A percentile compares a stretch with the other conserved stretches of the same genome.
Conservation (phyloP, 805 yeast species). For the Ogataea paraovalis region DNA sequence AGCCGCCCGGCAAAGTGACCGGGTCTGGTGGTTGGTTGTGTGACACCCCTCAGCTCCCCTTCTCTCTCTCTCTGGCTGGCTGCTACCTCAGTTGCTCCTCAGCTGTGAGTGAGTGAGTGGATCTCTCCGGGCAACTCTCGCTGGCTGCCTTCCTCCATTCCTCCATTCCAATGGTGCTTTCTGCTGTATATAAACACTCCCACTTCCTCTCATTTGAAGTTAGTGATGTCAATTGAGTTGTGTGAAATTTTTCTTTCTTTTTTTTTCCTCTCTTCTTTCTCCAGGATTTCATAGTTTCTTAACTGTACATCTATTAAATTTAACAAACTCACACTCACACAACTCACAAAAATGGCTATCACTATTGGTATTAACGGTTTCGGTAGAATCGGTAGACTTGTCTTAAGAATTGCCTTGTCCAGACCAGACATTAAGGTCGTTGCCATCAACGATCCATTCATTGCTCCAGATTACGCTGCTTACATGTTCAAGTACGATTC, state of each 20-base stretch:
- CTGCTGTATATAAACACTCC: slow-evolving; percentile 1
- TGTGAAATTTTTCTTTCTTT: not conserved
- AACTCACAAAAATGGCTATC: slow-evolving; percentile 43
- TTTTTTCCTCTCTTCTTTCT: not conserved
- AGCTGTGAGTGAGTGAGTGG: too few relatives aligned
- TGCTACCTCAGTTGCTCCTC: not conserved
- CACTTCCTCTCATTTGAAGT: not conserved
- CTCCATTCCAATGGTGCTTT: too few relatives aligned
- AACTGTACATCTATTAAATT: not conserved
- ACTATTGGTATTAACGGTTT: slow-evolving; percentile 90
- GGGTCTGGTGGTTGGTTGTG: too few relatives aligned
- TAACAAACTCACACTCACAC: not conserved
- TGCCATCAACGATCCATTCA: slow-evolving; percentile 90
- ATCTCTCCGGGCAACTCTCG: not conserved
- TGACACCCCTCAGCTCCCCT: not conserved
- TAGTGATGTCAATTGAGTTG: not conserved
- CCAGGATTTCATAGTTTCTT: not conserved
- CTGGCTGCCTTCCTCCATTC: not conserved
- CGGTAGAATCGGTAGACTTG: slow-evolving; percentile 93
- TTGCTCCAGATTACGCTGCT: slow-evolving; percentile 85
- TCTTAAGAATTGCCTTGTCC: slow-evolving; percentile 71
- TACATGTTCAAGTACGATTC: slow-evolving; percentile 96
- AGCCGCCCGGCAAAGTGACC: not conserved
- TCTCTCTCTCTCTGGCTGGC: not conserved
- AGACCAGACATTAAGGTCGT: slow-evolving; percentile 77